Percentiles rank a stretch among this genome's conserved stretches.
Evolutionary conservation across 352 stramenopile species (phyloP).

Genomic region (Phytopythium ostracodes): DNA sequence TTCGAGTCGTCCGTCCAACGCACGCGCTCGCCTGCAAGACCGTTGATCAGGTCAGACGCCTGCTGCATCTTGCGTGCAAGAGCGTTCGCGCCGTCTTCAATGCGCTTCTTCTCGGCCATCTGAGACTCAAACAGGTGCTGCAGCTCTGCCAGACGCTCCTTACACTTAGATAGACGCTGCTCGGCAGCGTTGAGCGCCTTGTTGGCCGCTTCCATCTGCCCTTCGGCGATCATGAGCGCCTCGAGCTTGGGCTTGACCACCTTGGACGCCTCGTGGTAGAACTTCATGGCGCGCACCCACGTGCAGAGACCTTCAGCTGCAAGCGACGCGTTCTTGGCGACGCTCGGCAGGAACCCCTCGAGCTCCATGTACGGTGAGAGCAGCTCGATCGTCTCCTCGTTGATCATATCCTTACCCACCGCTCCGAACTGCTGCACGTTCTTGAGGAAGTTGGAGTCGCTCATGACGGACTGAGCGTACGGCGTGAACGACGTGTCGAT

Average conservation of each 20-base stretch:
- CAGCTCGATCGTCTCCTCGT: conserved; percentile 99
- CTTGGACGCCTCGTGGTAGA: conserved; percentile 98
- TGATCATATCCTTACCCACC: conserved; percentile 97
- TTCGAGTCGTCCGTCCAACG: conserved; percentile 98
- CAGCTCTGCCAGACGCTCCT: conserved; percentile 93
- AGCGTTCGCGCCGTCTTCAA: conserved; percentile 95
- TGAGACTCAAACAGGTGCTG: conserved; percentile 97
- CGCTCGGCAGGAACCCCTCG: conserved; percentile 92
- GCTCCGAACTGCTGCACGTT: conserved; percentile 95
- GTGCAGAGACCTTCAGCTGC: conserved; percentile 96
- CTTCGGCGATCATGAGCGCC: conserved; percentile 94
- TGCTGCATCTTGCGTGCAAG: conserved; percentile 97
- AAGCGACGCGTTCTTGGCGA: conserved; percentile 96
- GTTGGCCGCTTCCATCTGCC: conserved; percentile 96
- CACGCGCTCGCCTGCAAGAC: conserved; percentile 93
- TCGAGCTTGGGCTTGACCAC: conserved; percentile 99
- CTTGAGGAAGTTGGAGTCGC: conserved; percentile 95
- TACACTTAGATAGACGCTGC: conserved; percentile 90
- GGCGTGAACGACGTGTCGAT: conserved; percentile 96
- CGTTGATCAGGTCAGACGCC: conserved; percentile 96
- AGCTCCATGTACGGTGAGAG: conserved; percentile 97
- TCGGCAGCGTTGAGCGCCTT: conserved; percentile 94
- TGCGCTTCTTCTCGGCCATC: conserved; percentile 96
- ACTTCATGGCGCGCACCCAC: conserved; percentile 98
- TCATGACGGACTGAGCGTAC: conserved; percentile 95